Evolutionary conservation across 768 basidiomycete genomes (phyloP).

Genomic region (Lenzites betulinus): DNA sequence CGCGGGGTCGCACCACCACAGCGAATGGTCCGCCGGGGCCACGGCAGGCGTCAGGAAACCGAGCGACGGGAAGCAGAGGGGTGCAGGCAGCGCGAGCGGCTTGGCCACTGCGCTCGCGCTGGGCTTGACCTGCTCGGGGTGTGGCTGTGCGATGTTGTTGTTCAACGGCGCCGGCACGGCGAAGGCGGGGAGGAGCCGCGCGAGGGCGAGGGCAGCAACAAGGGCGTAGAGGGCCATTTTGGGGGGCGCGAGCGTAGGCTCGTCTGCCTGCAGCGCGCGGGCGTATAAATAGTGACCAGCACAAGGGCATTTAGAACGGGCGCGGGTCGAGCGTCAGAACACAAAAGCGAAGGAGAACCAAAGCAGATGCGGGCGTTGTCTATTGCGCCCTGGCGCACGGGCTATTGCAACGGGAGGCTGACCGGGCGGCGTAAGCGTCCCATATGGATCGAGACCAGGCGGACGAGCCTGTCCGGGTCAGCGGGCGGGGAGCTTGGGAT

Average conservation of each 20-base stretch:
- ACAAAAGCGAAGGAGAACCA: background rate
- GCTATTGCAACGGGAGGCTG: slow-evolving; percentile 1
- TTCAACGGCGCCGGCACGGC: slow-evolving; percentile 14
- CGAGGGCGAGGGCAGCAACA: slow-evolving; percentile 10
- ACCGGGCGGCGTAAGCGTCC: background rate
- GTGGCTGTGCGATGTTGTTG: slow-evolving; percentile 7
- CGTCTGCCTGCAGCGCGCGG: slow-evolving; percentile 11
- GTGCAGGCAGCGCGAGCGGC: slow-evolving; percentile 13
- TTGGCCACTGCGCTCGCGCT: background rate
- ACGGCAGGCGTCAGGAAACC: slow-evolving; percentile 56
- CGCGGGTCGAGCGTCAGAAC: background rate
- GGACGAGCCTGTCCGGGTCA: background rate
- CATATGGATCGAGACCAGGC: slow-evolving; percentile 8
- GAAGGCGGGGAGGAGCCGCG: slow-evolving; percentile 7
- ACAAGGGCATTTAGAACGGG: slow-evolving; percentile 1
- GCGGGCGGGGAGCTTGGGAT: background rate
- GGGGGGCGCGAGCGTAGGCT: background rate
- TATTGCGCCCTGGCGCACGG: background rate
- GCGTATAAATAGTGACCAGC: slow-evolving; percentile 14
- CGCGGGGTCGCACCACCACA: slow-evolving; percentile 56
- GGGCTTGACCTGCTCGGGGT: background rate
- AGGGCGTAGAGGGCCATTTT: slow-evolving; percentile 6
- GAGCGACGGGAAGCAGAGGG: slow-evolving; percentile 39
- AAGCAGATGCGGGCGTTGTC: slow-evolving; percentile 1
- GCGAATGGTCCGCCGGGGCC: slow-evolving; percentile 38